These are phyloP conservation scores for Quercus tomentella DNA, from an alignment of 331 rosid species.

Conservation along the genomic window DNA sequence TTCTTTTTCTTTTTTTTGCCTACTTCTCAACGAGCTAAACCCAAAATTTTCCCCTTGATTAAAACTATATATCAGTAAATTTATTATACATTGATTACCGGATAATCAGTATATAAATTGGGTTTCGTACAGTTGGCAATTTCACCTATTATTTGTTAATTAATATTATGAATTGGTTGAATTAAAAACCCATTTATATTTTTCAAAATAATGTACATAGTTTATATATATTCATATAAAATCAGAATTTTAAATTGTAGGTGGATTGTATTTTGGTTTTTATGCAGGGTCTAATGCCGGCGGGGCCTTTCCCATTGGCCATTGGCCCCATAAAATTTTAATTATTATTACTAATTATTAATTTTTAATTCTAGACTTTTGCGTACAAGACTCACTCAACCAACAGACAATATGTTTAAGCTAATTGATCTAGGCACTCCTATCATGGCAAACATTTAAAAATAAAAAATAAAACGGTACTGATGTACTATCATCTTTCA, in stretches of 20 bases:
- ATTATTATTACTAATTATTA: background rate
- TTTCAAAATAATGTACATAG: background rate
- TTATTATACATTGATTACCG: background rate
- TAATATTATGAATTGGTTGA: background rate
- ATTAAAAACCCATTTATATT: background rate
- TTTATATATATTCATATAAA: background rate
- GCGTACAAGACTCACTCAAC: conserved; percentile 11
- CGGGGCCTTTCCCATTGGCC: background rate
- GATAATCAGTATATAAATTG: background rate
- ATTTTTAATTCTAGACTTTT: conserved; percentile 1
- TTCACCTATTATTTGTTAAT: background rate
- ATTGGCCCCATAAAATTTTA: background rate
- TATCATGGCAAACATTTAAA: background rate
- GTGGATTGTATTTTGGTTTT: conserved; percentile 1
- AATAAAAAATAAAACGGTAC: no score
- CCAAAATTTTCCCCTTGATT: background rate
- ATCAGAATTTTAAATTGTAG: background rate
- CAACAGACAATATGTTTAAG: background rate
- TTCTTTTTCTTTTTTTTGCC: no score
- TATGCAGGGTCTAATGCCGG: background rate
- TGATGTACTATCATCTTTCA: no score
- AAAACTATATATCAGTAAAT: background rate
- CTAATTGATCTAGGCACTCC: background rate
- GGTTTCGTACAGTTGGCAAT: conserved; percentile 9
- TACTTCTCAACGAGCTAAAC: background rate